Evolutionary conservation across 495 filamentous ascomycete genomes (phyloP), one percentile per base, ranked within the genome.

Genomic region (Hypoxylon perforatum): DNA sequence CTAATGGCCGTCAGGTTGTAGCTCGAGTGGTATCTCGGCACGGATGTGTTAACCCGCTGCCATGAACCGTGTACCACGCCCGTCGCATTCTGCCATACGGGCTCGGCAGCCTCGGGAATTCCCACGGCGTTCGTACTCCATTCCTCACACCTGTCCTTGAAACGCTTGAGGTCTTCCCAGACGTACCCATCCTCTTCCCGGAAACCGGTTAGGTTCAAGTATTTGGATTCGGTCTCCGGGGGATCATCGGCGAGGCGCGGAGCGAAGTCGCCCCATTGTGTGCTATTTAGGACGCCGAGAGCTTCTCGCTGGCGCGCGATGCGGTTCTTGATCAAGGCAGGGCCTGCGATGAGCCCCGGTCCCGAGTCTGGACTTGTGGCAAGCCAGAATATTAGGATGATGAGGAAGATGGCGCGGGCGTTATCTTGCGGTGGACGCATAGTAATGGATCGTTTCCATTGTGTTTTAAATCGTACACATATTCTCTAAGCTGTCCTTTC

Each of bases 31-130:
- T 70, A 64, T 69, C 73, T 75, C 38, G 60, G 45, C 12, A 57
- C 64, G 15, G 76, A 72, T 33, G 77, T 80, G 54, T 77, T 79
- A 14, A 81, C 75, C 6, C 90, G 87, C 54, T 90, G 85, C 92
- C 92, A 97, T 61, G 87, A 80, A 10, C 93, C 93, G 18, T 82
- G 80, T 18, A 95, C 81, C 46, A 87, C 88, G 0, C 93, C 91
- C 6, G 92, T 94, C 25, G 90, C 84, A 77, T 97, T 97, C 69
- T 87, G 85, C 82, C 94, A 97, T 12, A 92, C 73, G 70, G 78
- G 53, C 80, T 74, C 52, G 71, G 76, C 63, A 69, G 81, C 46
- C 78, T 76, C 71, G 12, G 67, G 60, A 21, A 71, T 58, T 3
- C 76, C 73, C 18, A 78, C 77, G 72, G 73, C 61, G 73, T 80